phyloP scores from a whole-genome alignment of 2,329 filamentous ascomycete genomes.

The Venturia effusa region DNA sequence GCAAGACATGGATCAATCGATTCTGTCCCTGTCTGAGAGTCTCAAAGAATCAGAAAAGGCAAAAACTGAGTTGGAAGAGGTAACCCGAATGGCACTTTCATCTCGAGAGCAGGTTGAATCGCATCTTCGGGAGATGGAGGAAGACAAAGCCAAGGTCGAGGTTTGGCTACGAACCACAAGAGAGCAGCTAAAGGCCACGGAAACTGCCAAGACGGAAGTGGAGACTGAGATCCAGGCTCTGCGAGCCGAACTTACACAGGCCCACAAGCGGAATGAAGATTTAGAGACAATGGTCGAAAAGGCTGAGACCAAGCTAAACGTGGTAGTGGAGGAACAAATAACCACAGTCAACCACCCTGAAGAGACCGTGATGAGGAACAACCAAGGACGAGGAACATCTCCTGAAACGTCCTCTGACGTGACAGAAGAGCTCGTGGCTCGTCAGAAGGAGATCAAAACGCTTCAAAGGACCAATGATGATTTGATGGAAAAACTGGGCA shows the following conservation, averaged over 20 bases:
- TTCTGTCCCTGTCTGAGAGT: background rate
- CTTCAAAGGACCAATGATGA: background rate
- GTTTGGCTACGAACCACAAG: background rate
- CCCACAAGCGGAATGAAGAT: constrained; percentile 1
- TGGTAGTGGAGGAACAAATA: background rate
- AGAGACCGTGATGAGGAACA: background rate
- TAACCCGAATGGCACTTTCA: background rate
- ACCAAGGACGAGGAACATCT: background rate
- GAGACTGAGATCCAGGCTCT: background rate
- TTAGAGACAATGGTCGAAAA: constrained; percentile 4
- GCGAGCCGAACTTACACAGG: background rate
- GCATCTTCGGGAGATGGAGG: background rate
- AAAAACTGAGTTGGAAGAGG: constrained; percentile 1
- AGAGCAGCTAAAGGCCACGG: background rate
- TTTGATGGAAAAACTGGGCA: background rate
- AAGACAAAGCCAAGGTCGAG: background rate
- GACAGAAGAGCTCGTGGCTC: background rate
- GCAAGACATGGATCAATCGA: background rate
- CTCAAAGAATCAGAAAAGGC: constrained; percentile 1
- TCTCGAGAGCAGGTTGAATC: background rate
- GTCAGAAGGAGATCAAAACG: constrained; percentile 2
- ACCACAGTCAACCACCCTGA: background rate
- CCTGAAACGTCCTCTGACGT: background rate
- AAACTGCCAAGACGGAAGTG: background rate
- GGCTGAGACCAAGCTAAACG: background rate